Percentiles rank a stretch among this genome's conserved stretches.
Conservation (phyloP, 345 rosid species). For the Linum trigynum region DNA sequence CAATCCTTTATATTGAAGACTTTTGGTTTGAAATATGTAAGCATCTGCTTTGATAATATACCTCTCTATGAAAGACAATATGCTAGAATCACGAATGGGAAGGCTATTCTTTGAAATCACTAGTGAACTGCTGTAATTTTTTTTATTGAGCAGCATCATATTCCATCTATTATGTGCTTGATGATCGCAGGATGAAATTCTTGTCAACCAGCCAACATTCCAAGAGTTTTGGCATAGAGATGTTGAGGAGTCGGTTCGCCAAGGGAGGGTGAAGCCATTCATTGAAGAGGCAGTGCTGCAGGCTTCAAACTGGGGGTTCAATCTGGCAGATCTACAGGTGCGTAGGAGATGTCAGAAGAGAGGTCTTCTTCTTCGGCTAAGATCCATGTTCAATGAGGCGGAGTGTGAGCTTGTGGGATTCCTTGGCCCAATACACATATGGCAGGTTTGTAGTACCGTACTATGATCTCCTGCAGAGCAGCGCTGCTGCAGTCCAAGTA, state of each 20-base stretch:
- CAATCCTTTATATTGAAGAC: too few relatives aligned
- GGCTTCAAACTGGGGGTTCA: conserved; percentile 84
- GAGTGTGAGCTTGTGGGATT: conserved; percentile 73
- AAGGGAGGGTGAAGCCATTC: conserved; percentile 61
- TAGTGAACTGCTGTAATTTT: neutral
- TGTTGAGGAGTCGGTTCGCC: conserved; percentile 88
- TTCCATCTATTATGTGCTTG: conserved; percentile 5
- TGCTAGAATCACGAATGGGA: too few relatives aligned
- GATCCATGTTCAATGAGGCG: conserved; percentile 57
- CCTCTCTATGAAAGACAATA: neutral
- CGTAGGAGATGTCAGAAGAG: conserved; percentile 51
- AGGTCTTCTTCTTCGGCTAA: conserved; percentile 74
- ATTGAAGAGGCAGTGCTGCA: conserved; percentile 63
- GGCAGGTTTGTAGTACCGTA: conserved; percentile 62
- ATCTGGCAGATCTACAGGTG: conserved; percentile 57
- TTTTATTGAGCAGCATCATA: too few relatives aligned
- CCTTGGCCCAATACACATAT: conserved; percentile 68
- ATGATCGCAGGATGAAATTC: conserved; percentile 53
- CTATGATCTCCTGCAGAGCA: conserved; percentile 6
- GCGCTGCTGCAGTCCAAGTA: neutral
- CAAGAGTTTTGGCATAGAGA: conserved; percentile 79
- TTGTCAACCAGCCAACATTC: conserved; percentile 42
- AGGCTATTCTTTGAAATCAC: neutral
- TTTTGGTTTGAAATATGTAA: neutral
- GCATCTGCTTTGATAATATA: neutral